phyloP scores from a whole-genome alignment of 1,284 basidiomycete species.

The Sanghuangporus sanghuang region DNA sequence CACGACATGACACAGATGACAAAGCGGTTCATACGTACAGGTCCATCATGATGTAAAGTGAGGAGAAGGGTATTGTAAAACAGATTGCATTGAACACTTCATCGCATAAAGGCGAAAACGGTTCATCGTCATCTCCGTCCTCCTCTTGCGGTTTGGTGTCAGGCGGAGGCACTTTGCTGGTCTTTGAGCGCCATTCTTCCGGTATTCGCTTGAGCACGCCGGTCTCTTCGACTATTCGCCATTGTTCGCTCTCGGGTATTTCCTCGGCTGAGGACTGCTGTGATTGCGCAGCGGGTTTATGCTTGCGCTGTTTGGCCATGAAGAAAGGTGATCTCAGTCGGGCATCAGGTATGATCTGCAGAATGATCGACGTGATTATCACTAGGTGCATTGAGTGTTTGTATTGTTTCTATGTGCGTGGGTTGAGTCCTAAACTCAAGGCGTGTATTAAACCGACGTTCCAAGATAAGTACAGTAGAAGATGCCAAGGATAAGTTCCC shows the following conservation, averaged over 20 bases:
- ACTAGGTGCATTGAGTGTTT: too few species aligned
- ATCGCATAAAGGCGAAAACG: slow-evolving; percentile 46
- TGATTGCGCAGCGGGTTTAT: slow-evolving; percentile 1
- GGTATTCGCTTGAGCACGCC: slow-evolving; percentile 52
- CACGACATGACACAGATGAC: slow-evolving; percentile 3
- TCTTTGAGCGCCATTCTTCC: not conserved
- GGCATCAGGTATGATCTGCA: not conserved
- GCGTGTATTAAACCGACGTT: not conserved
- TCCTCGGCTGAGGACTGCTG: slow-evolving; percentile 25
- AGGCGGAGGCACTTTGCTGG: too few species aligned
- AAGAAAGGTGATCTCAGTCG: not conserved
- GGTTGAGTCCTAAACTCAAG: not conserved
- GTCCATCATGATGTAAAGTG: slow-evolving; percentile 69
- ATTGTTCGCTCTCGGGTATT: slow-evolving; percentile 70
- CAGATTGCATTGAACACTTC: slow-evolving; percentile 62
- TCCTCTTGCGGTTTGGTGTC: not conserved
- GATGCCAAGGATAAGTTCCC: not conserved
- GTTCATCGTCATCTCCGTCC: slow-evolving; percentile 30
- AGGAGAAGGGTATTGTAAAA: slow-evolving; percentile 65
- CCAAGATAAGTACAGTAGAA: not conserved
- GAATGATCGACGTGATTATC: not conserved
- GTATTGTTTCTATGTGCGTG: too few species aligned
- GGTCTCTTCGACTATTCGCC: slow-evolving; percentile 64
- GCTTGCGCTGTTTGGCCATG: slow-evolving; percentile 15
- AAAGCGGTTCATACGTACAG: slow-evolving; percentile 47